A percentile compares a stretch with the other conserved stretches of the same genome.
Evolutionary conservation across 2,329 filamentous ascomycete species (phyloP).

Genomic region (Xylariomycetidae sp.): DNA sequence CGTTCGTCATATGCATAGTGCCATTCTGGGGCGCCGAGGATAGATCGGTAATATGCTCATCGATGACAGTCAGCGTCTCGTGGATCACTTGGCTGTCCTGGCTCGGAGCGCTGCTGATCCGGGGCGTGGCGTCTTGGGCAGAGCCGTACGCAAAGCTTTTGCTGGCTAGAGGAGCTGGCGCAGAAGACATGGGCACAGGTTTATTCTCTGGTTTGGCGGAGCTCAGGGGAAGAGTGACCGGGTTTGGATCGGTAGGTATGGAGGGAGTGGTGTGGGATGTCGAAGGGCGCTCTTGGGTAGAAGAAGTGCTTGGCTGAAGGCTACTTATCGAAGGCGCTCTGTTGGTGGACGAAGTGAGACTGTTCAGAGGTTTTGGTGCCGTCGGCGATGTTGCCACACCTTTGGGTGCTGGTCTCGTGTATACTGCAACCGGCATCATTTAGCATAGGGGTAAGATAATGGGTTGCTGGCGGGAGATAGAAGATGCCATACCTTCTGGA

Average conservation of each 20-base stretch:
- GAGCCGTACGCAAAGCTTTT: conserved; percentile 24
- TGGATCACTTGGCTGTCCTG: conserved; percentile 69
- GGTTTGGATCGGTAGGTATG: conserved; percentile 22
- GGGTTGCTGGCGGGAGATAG: conserved; percentile 4
- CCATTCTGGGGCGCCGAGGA: conserved; percentile 50
- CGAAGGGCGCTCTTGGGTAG: conserved; percentile 21
- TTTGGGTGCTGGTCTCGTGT: conserved; percentile 56
- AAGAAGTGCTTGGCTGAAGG: conserved; percentile 18
- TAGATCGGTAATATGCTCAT: conserved; percentile 93
- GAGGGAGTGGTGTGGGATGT: background rate
- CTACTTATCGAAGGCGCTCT: conserved; percentile 15
- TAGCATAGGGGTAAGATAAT: conserved; percentile 7
- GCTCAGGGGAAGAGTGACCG: conserved; percentile 37
- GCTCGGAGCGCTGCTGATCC: conserved; percentile 38
- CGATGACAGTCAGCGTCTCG: conserved; percentile 91
- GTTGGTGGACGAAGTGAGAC: conserved; percentile 18
- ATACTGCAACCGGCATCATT: conserved; percentile 42
- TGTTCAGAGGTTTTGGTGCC: conserved; percentile 26
- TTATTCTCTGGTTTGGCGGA: conserved; percentile 32
- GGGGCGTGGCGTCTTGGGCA: conserved; percentile 35
- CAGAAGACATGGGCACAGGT: conserved; percentile 22
- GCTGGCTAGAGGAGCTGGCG: conserved; percentile 20
- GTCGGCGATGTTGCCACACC: conserved; percentile 20
- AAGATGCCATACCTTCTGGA: conserved; percentile 63
- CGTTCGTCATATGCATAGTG: conserved; percentile 53